These are phyloP conservation scores for Podospora conica DNA, from an alignment of 495 filamentous ascomycete species.

Conservation along the genomic window DNA sequence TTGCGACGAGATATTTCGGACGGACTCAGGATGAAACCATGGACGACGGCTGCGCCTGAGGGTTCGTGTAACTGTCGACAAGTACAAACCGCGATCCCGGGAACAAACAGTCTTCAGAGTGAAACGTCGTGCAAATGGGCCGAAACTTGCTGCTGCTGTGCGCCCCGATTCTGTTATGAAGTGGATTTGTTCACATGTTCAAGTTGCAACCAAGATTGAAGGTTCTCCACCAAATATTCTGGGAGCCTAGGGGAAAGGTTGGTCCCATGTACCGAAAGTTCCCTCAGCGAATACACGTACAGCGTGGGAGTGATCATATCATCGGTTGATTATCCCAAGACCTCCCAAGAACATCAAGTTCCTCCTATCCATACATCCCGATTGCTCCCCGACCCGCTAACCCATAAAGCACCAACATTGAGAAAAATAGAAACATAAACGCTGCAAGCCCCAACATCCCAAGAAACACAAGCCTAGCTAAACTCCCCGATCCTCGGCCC, in stretches of 20 bases:
- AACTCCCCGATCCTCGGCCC: conserved; percentile 28
- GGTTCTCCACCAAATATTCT: too few relatives aligned
- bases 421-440: neutral
- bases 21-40: neutral
- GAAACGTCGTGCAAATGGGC: neutral
- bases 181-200: too few relatives aligned
- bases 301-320: neutral
- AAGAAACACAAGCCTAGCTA: neutral
- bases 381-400: neutral
- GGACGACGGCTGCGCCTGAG: neutral
- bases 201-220: too few relatives aligned
- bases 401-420: neutral
- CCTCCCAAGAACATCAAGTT: neutral
- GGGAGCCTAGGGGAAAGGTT: too few relatives aligned
- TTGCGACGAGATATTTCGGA: neutral
- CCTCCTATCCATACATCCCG: neutral
- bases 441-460: neutral
- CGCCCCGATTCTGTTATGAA: too few relatives aligned
- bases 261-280: too few relatives aligned
- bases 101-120: neutral
- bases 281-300: too few relatives aligned
- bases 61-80: neutral
- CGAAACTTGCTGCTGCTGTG: neutral
- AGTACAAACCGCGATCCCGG: neutral
- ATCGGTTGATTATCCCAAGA: neutral